Evolutionary conservation across 176 grass and related monocot species (phyloP).

Genomic region (Areca catechu): DNA sequence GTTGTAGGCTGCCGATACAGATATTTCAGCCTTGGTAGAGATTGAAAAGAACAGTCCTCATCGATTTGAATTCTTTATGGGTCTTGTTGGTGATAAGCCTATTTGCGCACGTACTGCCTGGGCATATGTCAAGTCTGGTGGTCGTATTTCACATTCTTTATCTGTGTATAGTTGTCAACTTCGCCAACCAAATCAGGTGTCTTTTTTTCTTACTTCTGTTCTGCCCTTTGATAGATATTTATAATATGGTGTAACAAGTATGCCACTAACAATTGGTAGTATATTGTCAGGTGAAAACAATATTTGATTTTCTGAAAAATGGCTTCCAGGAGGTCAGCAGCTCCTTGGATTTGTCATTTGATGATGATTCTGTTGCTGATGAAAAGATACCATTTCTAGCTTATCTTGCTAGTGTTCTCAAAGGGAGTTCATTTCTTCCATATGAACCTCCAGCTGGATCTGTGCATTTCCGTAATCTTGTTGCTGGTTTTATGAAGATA

Average conservation of each 20-base stretch:
- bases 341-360: slow-evolving; percentile 88
- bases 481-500: slow-evolving; percentile 97
- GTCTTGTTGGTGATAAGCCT: slow-evolving; percentile 90
- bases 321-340: slow-evolving; percentile 93
- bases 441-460: slow-evolving; percentile 88
- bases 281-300: slow-evolving; percentile 91
- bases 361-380: slow-evolving; percentile 91
- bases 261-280: not conserved
- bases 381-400: slow-evolving; percentile 98
- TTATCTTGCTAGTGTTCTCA: slow-evolving; percentile 77
- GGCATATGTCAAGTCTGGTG: slow-evolving; percentile 93
- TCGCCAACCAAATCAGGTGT: slow-evolving; percentile 89
- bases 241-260: too few species aligned
- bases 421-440: slow-evolving; percentile 68
- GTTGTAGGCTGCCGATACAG: slow-evolving; percentile 87
- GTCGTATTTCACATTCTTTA: slow-evolving; percentile 89
- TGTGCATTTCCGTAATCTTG: slow-evolving; percentile 66
- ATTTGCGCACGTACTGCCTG: slow-evolving; percentile 93
- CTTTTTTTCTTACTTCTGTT: slow-evolving; percentile 3
- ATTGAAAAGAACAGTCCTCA: slow-evolving; percentile 97
- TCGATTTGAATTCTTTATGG: slow-evolving; percentile 98
- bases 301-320: slow-evolving; percentile 91
- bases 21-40: slow-evolving; percentile 96
- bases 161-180: slow-evolving; percentile 97
- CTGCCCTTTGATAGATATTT: too few species aligned